A percentile compares a stretch with the other conserved stretches of the same genome.
These are phyloP conservation scores for Amaranthus tricolor DNA, from an alignment of 179 eudicot species.

Conservation along the genomic window DNA sequence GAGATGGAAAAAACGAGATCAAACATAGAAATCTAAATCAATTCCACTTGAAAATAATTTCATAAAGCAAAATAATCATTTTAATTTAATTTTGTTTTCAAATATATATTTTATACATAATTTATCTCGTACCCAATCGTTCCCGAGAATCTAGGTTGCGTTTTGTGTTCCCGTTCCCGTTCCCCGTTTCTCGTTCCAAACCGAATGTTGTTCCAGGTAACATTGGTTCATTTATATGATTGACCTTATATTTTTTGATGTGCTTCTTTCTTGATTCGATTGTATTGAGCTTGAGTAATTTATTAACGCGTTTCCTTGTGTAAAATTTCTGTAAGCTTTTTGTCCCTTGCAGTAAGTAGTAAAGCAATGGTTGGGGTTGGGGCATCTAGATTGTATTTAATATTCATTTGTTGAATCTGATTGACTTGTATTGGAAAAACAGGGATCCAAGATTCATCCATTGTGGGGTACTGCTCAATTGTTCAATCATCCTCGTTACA, in stretches of 20 bases:
- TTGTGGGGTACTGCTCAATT: constrained; percentile 98
- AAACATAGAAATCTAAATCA: no score
- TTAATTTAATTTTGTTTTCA: no score
- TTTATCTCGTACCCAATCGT: no score
- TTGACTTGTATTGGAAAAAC: constrained; percentile 16
- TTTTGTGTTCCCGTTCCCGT: no score
- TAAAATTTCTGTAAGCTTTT: background rate
- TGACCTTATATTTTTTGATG: background rate
- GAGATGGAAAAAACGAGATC: no score
- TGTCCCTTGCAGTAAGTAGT: background rate
- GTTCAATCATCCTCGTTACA: constrained; percentile 92
- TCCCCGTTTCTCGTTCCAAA: no score
- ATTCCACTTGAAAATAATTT: no score
- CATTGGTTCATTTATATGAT: background rate
- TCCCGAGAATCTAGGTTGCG: no score
- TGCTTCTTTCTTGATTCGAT: background rate
- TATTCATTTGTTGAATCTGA: background rate
- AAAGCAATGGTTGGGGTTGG: background rate
- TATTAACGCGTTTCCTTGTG: background rate
- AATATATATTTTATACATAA: no score
- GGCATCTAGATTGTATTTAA: constrained; percentile 11
- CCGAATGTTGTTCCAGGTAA: no score
- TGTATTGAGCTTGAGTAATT: background rate
- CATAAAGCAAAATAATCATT: no score
- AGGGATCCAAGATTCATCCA: constrained; percentile 77